phyloP scores from a whole-genome alignment of 805 yeast genomes.

The Saturnispora mendoncae region DNA sequence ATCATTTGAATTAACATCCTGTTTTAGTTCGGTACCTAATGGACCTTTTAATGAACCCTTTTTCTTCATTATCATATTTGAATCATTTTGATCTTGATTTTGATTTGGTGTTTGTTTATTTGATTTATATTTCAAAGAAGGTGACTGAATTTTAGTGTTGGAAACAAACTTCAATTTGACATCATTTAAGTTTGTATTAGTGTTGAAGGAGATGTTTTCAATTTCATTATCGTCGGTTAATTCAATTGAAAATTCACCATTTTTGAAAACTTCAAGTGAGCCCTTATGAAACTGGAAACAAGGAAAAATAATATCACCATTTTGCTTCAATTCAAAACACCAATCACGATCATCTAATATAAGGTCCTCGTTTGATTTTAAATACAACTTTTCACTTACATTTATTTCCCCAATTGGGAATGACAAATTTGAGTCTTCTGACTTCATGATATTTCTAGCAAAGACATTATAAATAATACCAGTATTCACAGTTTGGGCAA shows the following conservation, averaged over 20 bases:
- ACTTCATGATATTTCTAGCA: background rate
- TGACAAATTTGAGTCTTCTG: background rate
- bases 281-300: conserved; percentile 6
- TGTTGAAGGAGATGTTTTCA: background rate
- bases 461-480: background rate
- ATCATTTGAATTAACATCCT: background rate
- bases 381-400: background rate
- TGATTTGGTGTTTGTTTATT: background rate
- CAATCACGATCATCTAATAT: background rate
- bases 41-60: background rate
- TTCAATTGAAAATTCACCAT: background rate
- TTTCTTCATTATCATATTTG: no score
- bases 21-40: background rate
- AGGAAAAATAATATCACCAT: conserved; percentile 9
- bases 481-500: background rate
- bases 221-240: background rate
- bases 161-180: background rate
- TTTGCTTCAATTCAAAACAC: conserved; percentile 5
- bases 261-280: background rate
- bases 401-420: background rate
- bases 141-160: background rate
- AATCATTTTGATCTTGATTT: no score
- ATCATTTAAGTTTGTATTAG: background rate
- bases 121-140: conserved; percentile 1
- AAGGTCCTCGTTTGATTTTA: background rate